Evolutionary conservation across 75 land plant species (phyloP).

Genomic region (Sequoiadendron giganteum): DNA sequence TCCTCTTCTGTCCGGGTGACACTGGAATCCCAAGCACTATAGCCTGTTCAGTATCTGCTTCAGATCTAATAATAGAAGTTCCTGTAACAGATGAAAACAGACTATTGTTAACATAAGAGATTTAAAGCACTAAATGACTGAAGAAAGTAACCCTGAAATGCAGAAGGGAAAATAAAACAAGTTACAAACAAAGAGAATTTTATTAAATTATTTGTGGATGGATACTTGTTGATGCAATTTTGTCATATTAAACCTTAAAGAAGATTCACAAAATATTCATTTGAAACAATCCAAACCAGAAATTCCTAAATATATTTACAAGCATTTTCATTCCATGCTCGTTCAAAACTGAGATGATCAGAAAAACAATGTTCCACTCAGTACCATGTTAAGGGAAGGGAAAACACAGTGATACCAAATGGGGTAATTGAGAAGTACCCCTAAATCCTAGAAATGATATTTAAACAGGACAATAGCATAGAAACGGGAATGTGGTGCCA

Average conservation of each 20-base stretch:
- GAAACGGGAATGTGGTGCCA: neutral
- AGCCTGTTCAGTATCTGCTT: neutral
- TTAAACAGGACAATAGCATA: neutral
- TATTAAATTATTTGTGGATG: neutral
- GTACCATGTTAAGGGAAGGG: neutral
- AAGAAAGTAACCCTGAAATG: neutral
- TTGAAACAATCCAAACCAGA: neutral
- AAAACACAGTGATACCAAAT: neutral
- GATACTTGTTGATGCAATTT: neutral
- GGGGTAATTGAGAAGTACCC: neutral
- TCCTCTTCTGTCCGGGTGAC: constrained; percentile 2
- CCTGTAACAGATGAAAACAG: neutral
- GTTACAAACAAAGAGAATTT: neutral
- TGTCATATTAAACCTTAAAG: neutral
- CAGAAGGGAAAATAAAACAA: neutral
- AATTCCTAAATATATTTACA: neutral
- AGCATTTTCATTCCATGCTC: neutral
- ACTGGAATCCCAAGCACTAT: neutral
- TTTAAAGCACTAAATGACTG: neutral
- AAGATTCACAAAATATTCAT: neutral
- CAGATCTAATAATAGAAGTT: neutral
- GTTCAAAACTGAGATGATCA: neutral
- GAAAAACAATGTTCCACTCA: neutral
- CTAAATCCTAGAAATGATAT: neutral
- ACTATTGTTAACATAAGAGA: neutral